A percentile compares a stretch with the other conserved stretches of the same genome.
Conservation (phyloP, 2,329 filamentous ascomycete genomes). For the Macrophomina pseudophaseolina region DNA sequence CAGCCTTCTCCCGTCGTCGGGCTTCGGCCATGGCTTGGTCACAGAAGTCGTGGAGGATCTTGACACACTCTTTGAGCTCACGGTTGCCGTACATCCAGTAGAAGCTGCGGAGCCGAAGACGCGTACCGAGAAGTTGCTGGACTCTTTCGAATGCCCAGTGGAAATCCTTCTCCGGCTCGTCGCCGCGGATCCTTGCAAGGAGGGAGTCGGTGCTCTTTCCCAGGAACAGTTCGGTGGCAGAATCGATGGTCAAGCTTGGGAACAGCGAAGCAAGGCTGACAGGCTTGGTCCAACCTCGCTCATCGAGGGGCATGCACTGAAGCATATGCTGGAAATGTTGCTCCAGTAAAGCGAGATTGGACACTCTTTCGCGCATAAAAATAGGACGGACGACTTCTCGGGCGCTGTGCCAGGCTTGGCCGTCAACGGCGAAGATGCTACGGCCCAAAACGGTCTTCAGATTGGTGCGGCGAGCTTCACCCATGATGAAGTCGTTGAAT, state of each 20-base stretch:
- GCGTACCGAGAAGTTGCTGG: constrained; percentile 11
- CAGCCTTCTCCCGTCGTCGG: constrained; percentile 21
- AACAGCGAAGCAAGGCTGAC: constrained; percentile 49
- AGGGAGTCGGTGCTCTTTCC: constrained; percentile 44
- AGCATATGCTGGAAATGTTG: constrained; percentile 63
- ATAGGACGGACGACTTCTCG: constrained; percentile 59
- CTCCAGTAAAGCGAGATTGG: constrained; percentile 63
- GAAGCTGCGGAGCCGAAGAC: constrained; percentile 5
- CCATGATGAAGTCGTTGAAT: constrained; percentile 54
- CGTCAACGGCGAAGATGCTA: constrained; percentile 55
- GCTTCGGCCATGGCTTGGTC: constrained; percentile 35
- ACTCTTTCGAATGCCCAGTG: constrained; percentile 9
- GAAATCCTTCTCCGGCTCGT: constrained; percentile 6
- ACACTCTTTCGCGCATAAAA: constrained; percentile 58
- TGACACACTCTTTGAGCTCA: constrained; percentile 6
- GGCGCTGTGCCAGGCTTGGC: constrained; percentile 45
- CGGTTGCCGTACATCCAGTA: constrained; percentile 10
- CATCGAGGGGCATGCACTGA: constrained; percentile 40
- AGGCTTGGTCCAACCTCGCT: constrained; percentile 50
- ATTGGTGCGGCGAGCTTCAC: constrained; percentile 37
- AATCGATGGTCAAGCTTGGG: constrained; percentile 55
- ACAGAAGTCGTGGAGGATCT: constrained; percentile 15
- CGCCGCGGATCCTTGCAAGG: constrained; percentile 31
- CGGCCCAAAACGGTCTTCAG: constrained; percentile 50
- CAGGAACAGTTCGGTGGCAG: constrained; percentile 56